Conservation (phyloP, 1,284 basidiomycete genomes). For the Mycena sp. region DNA sequence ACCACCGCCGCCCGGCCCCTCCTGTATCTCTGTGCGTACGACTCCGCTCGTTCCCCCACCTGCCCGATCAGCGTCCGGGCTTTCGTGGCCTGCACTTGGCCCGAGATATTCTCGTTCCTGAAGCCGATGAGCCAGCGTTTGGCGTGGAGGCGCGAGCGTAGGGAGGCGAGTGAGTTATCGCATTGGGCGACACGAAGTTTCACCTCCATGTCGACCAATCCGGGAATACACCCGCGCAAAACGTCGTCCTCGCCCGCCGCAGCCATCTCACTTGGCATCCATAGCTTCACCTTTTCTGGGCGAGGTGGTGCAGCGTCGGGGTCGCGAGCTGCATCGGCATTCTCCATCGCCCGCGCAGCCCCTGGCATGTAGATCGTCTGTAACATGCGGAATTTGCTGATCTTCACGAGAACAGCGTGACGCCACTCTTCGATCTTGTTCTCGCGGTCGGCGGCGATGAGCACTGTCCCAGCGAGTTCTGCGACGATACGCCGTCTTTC, state of each 20-base stretch:
- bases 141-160: constrained; percentile 30
- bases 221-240: neutral
- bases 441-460: constrained; percentile 20
- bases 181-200: constrained; percentile 19
- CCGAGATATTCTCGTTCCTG: constrained; percentile 29
- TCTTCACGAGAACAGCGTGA: constrained; percentile 25
- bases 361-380: constrained; percentile 35
- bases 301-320: constrained; percentile 2
- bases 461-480: neutral
- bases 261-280: constrained; percentile 24
- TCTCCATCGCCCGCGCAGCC: neutral
- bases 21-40: constrained; percentile 8
- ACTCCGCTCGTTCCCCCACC: constrained; percentile 8
- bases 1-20: constrained; percentile 13
- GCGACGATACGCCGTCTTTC: neutral
- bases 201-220: constrained; percentile 20
- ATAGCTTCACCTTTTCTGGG: constrained; percentile 23
- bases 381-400: constrained; percentile 19
- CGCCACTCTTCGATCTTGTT: constrained; percentile 27
- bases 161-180: constrained; percentile 8
- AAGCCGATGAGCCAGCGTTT: constrained; percentile 28
- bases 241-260: neutral
- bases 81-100: constrained; percentile 25
- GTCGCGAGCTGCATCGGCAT: neutral
- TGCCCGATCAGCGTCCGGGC: constrained; percentile 18